phyloP scores from a whole-genome alignment of 1,139 yeast species.

The Arxiozyma telluris region DNA sequence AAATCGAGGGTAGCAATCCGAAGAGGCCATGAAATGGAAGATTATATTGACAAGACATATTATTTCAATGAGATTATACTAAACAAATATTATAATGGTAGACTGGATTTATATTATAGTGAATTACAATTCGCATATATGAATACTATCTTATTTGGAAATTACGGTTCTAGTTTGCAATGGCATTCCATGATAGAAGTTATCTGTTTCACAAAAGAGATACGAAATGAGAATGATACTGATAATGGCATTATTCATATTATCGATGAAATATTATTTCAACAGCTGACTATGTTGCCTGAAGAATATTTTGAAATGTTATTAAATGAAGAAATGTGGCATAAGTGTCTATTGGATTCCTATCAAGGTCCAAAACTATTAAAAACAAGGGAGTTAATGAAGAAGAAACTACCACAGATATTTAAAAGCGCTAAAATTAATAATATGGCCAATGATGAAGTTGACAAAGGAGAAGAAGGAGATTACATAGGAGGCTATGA shows the following conservation, averaged over 20 bases:
- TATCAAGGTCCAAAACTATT: constrained; percentile 5
- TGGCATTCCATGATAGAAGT: constrained; percentile 37
- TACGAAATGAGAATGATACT: constrained; percentile 4
- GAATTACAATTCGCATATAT: constrained; percentile 37
- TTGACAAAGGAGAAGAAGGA: neutral
- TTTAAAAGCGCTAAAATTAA: neutral
- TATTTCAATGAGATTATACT: constrained; percentile 31
- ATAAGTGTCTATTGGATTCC: constrained; percentile 9
- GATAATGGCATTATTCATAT: constrained; percentile 14
- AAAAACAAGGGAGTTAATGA: constrained; percentile 1
- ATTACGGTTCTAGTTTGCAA: constrained; percentile 38
- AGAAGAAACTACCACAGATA: neutral
- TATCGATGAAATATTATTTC: constrained; percentile 26
- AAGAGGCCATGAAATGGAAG: constrained; percentile 31
- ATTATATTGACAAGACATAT: constrained; percentile 39
- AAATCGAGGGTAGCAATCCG: constrained; percentile 32
- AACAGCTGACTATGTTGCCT: constrained; percentile 33
- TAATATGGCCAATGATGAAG: neutral
- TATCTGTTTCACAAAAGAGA: constrained; percentile 25
- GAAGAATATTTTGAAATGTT: constrained; percentile 32
- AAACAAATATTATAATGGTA: constrained; percentile 15
- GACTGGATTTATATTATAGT: constrained; percentile 28
- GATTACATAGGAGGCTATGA: neutral
- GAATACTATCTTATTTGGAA: constrained; percentile 35
- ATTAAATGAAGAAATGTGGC: constrained; percentile 15